Conservation (phyloP, 1,284 basidiomycete genomes). For the Gomphus bonarii region DNA sequence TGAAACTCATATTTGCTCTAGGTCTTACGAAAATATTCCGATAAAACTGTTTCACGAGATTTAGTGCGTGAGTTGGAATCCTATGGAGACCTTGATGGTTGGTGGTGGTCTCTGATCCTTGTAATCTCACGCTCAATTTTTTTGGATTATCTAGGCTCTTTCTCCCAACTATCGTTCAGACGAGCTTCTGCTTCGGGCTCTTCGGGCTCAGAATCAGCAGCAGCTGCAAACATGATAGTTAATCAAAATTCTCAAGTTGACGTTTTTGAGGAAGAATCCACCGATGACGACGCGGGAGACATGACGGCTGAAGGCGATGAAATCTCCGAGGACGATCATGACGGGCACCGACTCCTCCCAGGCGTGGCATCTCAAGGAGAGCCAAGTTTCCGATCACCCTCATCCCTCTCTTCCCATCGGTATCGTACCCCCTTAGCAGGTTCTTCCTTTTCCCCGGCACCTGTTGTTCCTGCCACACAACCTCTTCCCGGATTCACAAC, state of each 20-base stretch:
- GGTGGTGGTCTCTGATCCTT: conserved; percentile 18
- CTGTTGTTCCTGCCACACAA: conserved; percentile 32
- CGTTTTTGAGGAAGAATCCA: conserved; percentile 10
- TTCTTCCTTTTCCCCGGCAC: conserved; percentile 48
- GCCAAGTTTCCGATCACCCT: conserved; percentile 44
- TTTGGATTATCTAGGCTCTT: conserved; percentile 1
- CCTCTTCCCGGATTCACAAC: conserved; percentile 65
- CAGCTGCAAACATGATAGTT: background rate
- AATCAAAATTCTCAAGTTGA: background rate
- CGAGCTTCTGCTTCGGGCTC: conserved; percentile 1
- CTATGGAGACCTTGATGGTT: conserved; percentile 64
- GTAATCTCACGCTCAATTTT: background rate
- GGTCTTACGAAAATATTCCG: conserved; percentile 77
- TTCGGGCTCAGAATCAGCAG: conserved; percentile 9
- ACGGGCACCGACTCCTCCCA: conserved; percentile 1
- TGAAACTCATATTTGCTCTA: conserved; percentile 20
- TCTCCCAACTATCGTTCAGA: conserved; percentile 1
- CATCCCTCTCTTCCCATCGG: conserved; percentile 59
- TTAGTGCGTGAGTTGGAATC: conserved; percentile 79
- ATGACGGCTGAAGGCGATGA: conserved; percentile 8
- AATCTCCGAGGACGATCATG: conserved; percentile 12
- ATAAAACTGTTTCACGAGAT: conserved; percentile 67
- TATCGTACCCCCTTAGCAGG: conserved; percentile 69
- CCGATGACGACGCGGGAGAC: conserved; percentile 12
- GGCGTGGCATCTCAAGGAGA: conserved; percentile 21